phyloP scores from a whole-genome alignment of 345 rosid species.

The Anastatica hierochuntica region DNA sequence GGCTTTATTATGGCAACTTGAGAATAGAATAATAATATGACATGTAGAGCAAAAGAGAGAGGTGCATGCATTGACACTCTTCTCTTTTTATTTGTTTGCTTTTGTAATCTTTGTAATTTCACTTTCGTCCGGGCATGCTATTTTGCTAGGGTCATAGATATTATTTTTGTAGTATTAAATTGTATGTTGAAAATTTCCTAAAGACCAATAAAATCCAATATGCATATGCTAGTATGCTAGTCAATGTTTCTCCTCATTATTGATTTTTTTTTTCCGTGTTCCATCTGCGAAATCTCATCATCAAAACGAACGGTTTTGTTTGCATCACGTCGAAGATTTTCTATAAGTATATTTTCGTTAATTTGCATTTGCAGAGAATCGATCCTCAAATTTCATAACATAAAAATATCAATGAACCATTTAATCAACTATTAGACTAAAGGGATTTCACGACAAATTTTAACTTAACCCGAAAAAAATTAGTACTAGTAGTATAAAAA shows the following conservation, averaged over 20 bases:
- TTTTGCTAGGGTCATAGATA: slow-evolving; percentile 17
- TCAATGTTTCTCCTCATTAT: not conserved
- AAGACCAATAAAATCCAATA: slow-evolving; percentile 17
- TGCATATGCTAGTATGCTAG: slow-evolving; percentile 7
- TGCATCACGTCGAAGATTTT: too few relatives aligned
- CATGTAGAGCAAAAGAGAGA: slow-evolving; percentile 10
- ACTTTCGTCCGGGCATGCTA: slow-evolving; percentile 10
- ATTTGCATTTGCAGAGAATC: too few relatives aligned
- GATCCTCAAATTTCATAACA: too few relatives aligned
- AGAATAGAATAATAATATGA: not conserved
- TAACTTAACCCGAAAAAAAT: too few relatives aligned
- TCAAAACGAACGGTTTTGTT: too few relatives aligned
- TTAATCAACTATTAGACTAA: too few relatives aligned
- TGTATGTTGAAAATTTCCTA: not conserved
- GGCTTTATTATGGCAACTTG: slow-evolving; percentile 21
- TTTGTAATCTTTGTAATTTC: slow-evolving; percentile 1
- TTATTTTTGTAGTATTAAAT: not conserved
- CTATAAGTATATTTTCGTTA: not conserved
- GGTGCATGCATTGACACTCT: slow-evolving; percentile 21
- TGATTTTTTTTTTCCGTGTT: too few relatives aligned
- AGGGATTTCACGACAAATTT: too few relatives aligned
- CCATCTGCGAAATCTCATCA: too few relatives aligned
- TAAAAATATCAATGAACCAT: too few relatives aligned
- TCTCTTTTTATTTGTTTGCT: not conserved
- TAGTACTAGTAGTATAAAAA: too few relatives aligned